Conservation (phyloP, 169 alveolate species). For the Eimeria brunetti region DNA sequence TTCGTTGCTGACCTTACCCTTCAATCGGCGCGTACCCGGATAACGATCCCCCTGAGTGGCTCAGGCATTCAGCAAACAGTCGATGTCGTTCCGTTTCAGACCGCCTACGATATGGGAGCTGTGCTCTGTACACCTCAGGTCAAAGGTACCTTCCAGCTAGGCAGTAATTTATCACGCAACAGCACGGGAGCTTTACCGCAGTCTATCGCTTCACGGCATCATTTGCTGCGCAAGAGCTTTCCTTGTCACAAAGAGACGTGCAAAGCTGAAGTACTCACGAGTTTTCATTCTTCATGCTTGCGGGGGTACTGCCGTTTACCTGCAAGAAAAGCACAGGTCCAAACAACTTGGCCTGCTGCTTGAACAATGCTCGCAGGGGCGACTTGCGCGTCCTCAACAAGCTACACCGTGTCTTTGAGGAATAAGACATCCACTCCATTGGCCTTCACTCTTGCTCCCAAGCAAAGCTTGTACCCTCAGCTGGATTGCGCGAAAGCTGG, state of each 20-base stretch:
- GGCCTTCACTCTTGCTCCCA: conserved; percentile 32
- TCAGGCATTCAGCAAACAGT: conserved; percentile 50
- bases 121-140: conserved; percentile 49
- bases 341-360: neutral
- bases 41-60: conserved; percentile 40
- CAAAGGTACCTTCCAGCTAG: conserved; percentile 29
- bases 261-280: neutral
- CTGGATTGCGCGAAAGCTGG: conserved; percentile 57
- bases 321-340: neutral
- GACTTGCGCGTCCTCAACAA: conserved; percentile 7
- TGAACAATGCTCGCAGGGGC: conserved; percentile 31
- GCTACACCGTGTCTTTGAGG: conserved; percentile 28
- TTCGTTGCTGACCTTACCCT: conserved; percentile 50
- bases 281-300: neutral
- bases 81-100: conserved; percentile 45
- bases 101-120: conserved; percentile 70
- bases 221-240: neutral
- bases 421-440: conserved; percentile 56
- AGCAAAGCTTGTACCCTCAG: conserved; percentile 41
- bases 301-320: neutral
- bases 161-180: neutral
- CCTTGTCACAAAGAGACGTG: neutral
- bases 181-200: neutral
- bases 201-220: neutral
- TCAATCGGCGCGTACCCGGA: conserved; percentile 49